phyloP scores from a whole-genome alignment of 2,329 filamentous ascomycete genomes.

The Xylariales sp. region DNA sequence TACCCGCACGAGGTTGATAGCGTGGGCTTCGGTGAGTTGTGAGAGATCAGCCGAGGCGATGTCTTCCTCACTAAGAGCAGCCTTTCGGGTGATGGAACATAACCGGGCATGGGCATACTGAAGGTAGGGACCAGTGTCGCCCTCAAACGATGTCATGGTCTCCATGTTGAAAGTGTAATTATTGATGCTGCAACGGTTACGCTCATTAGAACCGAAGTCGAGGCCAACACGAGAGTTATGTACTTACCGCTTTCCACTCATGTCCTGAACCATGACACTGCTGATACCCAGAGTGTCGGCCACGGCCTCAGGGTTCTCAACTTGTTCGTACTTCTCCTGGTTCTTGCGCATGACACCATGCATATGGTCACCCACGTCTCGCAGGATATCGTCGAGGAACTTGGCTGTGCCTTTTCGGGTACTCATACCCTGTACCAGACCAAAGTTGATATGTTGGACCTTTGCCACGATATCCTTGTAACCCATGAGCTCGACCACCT shows the following conservation, averaged over 20 bases:
- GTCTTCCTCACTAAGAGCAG: slow-evolving; percentile 32
- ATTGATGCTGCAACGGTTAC: slow-evolving; percentile 30
- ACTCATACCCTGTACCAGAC: slow-evolving; percentile 66
- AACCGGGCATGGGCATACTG: slow-evolving; percentile 67
- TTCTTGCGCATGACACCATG: slow-evolving; percentile 96
- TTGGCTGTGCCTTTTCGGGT: slow-evolving; percentile 66
- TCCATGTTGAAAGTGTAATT: slow-evolving; percentile 63
- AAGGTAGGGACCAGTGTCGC: slow-evolving; percentile 68
- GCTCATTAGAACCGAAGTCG: slow-evolving; percentile 1
- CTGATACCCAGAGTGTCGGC: slow-evolving; percentile 91
- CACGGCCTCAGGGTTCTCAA: slow-evolving; percentile 74
- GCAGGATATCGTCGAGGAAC: slow-evolving; percentile 59
- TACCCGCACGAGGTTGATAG: slow-evolving; percentile 59
- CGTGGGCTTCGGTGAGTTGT: slow-evolving; percentile 56
- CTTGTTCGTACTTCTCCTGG: slow-evolving; percentile 81
- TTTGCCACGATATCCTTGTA: slow-evolving; percentile 62
- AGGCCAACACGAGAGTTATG: slow-evolving; percentile 17
- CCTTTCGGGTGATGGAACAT: slow-evolving; percentile 36
- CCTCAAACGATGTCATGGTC: slow-evolving; percentile 68
- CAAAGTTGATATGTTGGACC: slow-evolving; percentile 73
- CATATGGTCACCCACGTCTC: slow-evolving; percentile 88
- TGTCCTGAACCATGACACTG: slow-evolving; percentile 96
- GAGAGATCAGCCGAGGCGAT: slow-evolving; percentile 48
- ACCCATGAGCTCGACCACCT: slow-evolving; percentile 69
- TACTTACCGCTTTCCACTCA: slow-evolving; percentile 82